Base-by-base conservation (phyloP, 495 filamentous ascomycete genomes). In the Penicillium psychrofluorescens region DNA sequence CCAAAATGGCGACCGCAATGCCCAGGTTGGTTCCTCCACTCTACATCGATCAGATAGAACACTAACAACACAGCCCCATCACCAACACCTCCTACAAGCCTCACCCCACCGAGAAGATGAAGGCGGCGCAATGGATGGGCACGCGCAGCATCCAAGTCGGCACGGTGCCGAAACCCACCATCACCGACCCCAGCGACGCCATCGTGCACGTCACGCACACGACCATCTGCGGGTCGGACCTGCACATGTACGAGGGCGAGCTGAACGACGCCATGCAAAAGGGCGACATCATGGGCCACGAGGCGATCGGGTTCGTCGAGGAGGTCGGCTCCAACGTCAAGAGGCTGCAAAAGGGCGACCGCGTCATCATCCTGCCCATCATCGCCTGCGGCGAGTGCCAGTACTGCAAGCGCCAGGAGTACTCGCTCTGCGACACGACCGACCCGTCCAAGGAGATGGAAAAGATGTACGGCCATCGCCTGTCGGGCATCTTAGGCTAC, bases 401-500 rank as follows among this genome's bases (percentile, higher is more conserved):
- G 2, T 57, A 59, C 36, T 64, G 61, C 50, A 36, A 56, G 34
- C 43, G 47, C 7, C 43, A 64, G 49, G 37, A 62, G 36, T 80
- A 78, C 1, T 85, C 81, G 29, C 79, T 85, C 54, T 90, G 86
- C 66, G 83, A 85, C 54, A 71, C 57, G 40, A 88, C 83, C 27
- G 85, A 84, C 62, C 62, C 77, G 8, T 83, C 80, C 54, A 74
- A 68, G 8, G 67, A 78, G 41, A 71, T 74, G 49, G 75, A 81
- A 44, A 68, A 64, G 22, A 74, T 86, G 77, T 88, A 80, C 31
- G 58, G 61, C 1, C 50, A 62, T 38, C 58, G 58, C 7, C 15
- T 62, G 11, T 49, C 58, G 11, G 59, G 59, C 3, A 49, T 44
- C n/a, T 40, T 62, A 33, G 59, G 59, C 10, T 59, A 44, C 38